Percentiles rank a stretch among this genome's conserved stretches.
These are phyloP conservation scores for Lonicera japonica DNA, from an alignment of 129 eudicot species.

Conservation along the genomic window DNA sequence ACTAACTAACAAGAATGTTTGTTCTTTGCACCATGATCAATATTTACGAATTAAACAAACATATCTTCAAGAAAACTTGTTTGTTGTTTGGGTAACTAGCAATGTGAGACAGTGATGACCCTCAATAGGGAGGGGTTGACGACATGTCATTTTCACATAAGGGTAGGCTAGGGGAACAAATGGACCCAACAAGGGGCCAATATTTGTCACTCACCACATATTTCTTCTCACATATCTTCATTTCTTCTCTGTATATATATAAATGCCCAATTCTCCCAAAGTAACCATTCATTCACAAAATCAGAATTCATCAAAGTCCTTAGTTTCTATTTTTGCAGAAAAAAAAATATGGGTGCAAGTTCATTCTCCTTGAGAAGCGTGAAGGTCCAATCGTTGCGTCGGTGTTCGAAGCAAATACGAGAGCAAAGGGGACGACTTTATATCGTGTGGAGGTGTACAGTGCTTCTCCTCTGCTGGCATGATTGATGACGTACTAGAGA, in stretches of 20 bases:
- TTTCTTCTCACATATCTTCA: slow-evolving; percentile 10
- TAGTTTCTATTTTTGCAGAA: too few species aligned
- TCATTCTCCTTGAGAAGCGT: slow-evolving; percentile 33
- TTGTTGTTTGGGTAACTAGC: too few species aligned
- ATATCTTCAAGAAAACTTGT: too few species aligned
- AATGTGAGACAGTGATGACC: slow-evolving; percentile 10
- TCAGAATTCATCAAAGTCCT: not conserved
- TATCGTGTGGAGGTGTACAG: slow-evolving; percentile 85
- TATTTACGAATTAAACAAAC: too few species aligned
- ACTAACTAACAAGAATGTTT: too few species aligned
- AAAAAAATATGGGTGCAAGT: slow-evolving; percentile 41
- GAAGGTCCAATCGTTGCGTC: slow-evolving; percentile 35
- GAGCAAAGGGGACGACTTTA: slow-evolving; percentile 68
- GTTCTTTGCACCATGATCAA: too few species aligned
- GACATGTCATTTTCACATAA: slow-evolving; percentile 17
- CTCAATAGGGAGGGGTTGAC: slow-evolving; percentile 6
- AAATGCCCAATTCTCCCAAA: not conserved
- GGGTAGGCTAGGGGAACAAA: slow-evolving; percentile 18
- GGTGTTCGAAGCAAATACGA: slow-evolving; percentile 60
- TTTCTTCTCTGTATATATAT: slow-evolving; percentile 2
- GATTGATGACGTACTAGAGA: slow-evolving; percentile 27
- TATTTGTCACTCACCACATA: slow-evolving; percentile 19
- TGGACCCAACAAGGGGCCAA: slow-evolving; percentile 19
- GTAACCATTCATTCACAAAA: not conserved
- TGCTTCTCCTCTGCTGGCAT: slow-evolving; percentile 70